These are phyloP conservation scores for Coemansia javaensis DNA, from an alignment of 192 early-diverging fungal genomes.

Conservation along the genomic window DNA sequence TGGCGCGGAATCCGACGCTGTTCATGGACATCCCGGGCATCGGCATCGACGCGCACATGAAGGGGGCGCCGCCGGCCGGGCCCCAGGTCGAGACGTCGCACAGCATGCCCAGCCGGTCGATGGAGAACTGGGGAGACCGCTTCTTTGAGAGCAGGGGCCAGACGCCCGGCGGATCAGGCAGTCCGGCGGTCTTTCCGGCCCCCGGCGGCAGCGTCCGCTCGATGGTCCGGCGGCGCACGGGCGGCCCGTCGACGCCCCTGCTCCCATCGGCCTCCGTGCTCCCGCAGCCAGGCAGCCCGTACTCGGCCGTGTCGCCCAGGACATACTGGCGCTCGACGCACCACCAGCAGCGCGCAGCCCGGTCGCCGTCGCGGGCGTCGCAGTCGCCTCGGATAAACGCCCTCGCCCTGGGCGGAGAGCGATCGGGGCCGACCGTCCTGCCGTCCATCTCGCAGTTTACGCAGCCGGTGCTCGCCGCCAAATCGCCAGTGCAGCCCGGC, in stretches of 20 bases:
- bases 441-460: constrained; percentile 33
- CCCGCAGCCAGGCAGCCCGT: constrained; percentile 4
- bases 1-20: constrained; percentile 8
- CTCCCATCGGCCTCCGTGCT: background rate
- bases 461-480: background rate
- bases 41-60: background rate
- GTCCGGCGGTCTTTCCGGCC: no score
- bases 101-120: constrained; percentile 24
- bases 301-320: constrained; percentile 10
- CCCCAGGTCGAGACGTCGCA: constrained; percentile 17
- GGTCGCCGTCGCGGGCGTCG: constrained; percentile 20
- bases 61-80: background rate
- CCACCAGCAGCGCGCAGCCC: constrained; percentile 8
- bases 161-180: background rate
- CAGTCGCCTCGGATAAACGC: constrained; percentile 17
- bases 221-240: background rate
- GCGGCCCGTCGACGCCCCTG: constrained; percentile 1
- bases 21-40: constrained; percentile 21
- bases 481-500: constrained; percentile 19
- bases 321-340: constrained; percentile 8
- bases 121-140: constrained; percentile 18
- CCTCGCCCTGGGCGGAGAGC: background rate
- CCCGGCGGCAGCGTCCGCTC: background rate
- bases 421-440: background rate
- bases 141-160: constrained; percentile 1